Evolutionary conservation across 1,284 basidiomycete species (phyloP).

Genomic region (Farysia itapuensis): DNA sequence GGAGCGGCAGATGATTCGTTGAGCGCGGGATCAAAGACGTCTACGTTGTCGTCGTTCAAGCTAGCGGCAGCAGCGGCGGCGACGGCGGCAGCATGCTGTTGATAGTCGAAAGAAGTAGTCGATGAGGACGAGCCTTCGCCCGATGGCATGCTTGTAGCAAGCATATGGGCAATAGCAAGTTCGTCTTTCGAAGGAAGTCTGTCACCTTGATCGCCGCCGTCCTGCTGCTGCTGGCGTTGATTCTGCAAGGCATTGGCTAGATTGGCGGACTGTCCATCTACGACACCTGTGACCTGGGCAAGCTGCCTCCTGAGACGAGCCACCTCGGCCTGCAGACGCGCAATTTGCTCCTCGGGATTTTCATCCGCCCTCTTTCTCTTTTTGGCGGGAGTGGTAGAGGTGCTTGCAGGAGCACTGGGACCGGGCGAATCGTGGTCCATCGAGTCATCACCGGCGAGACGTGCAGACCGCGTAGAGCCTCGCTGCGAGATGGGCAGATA

Average conservation of each 20-base stretch:
- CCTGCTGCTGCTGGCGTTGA: conserved; percentile 9
- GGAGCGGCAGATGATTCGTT: not conserved
- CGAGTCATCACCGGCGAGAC: not conserved
- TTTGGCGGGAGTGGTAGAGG: conserved; percentile 12
- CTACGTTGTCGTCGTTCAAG: conserved; percentile 6
- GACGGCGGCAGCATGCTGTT: conserved; percentile 12
- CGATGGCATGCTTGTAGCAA: conserved; percentile 49
- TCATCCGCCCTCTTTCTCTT: conserved; percentile 39
- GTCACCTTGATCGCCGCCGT: conserved; percentile 8
- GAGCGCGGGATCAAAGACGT: conserved; percentile 34
- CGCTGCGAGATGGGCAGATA: conserved; percentile 38
- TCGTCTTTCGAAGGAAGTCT: conserved; percentile 43
- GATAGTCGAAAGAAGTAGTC: conserved; percentile 19
- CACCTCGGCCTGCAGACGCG: conserved; percentile 31
- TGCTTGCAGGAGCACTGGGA: conserved; percentile 5
- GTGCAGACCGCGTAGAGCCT: conserved; percentile 12
- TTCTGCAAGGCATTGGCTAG: conserved; percentile 1
- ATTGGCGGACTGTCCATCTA: conserved; percentile 10
- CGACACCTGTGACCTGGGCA: conserved; percentile 31
- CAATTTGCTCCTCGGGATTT: conserved; percentile 16
- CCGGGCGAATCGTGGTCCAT: conserved; percentile 2
- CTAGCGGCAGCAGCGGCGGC: conserved; percentile 28
- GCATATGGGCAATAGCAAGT: conserved; percentile 48
- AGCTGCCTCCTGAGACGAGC: conserved; percentile 33
- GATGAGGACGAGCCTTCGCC: conserved; percentile 31